Base-by-base conservation (phyloP, 2,329 filamentous ascomycete species). In the Neurospora sp. region DNA sequence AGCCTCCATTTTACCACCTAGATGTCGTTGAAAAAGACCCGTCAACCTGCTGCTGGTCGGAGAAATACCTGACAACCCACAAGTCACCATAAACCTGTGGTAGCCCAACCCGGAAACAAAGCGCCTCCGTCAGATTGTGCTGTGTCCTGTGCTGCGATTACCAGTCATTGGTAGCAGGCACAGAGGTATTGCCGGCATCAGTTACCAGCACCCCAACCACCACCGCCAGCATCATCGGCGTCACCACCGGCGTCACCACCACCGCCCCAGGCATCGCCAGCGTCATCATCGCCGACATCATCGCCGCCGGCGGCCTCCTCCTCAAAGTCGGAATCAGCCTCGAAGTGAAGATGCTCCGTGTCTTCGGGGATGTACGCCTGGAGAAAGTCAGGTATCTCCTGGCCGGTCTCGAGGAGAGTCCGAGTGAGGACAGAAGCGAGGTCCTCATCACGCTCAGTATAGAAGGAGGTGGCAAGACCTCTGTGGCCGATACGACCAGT, bases 401-500 rank as follows among this genome's bases (percentile, higher is more conserved):
- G 93, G 5, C 89, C 84, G 5, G 89, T 92, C 80, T 98, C 95
- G 0, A 97, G 77, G 0, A 99, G 84, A 6, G 93, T 89, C 78
- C 94, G 93, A 43, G 93, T 91, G 0, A 99, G 84, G 1, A 91
- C 88, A 10, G 86, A 84, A 0, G 86, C 93, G 58, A 98, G 82
- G 3, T 90, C 86, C 70, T 91, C 87, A 75, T 98, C 92, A 0
- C 86, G 83, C 0, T 94, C 90, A 36, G 90, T 93, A 83, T 91
- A 98, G 82, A 99, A 95, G 0, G 95, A 97, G 0, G 92, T 95
- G 0, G 96, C 94, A 5, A 93, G 82, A 19, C 96, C 96, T 66
- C 87, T 85, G 74, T 97, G 92, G 2, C 96, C 96, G 77, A 97
- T 97, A 68, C 96, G 93, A 69, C 92, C 96, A 74, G 96, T 99